Evolutionary conservation across 352 stramenopile genomes (phyloP), one percentile per base, ranked within the genome.

Genomic region (Thalassiosira exigua): DNA sequence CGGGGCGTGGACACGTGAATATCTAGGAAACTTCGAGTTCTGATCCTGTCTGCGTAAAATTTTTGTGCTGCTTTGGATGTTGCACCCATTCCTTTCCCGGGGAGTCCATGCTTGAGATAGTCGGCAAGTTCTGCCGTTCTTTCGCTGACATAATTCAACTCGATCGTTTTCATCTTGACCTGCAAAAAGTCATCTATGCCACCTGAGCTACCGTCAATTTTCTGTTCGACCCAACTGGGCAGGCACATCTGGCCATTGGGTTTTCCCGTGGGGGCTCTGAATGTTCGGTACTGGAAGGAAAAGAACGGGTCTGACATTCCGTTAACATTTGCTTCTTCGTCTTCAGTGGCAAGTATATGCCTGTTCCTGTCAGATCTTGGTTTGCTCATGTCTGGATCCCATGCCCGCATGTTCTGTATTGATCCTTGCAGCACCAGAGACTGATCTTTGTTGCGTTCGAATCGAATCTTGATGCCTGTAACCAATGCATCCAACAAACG

Each of bases 61-160:
- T 73, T 87, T 74, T 93, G 81, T n/a, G 88, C 82, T 21, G 82
- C 84, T 64, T 76, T 78, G 58, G 79, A 82, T 26, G 85, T 90
- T 36, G 65, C 74, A 7, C 82, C 86, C 85, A 92, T 92, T 48
- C 85, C 85, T 66, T 89, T 94, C 4, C 86, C 71, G 58, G 89
- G 89, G 1, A 94, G 70, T 3, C 86, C 86, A 77, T 94, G 87
- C 7, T 79, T 85, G 12, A 94, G 61, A 57, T 92, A 94, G 56
- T 92, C 86, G 44, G 84, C 27, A 4, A 94, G 46, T 56, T 94
- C 89, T 36, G 84, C 77, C 7, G 85, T 90, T 12, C 87, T 59
- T 44, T 90, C 81, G 1, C 75, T 57, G 19, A 94, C 52, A 42
- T 90, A 84, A 21, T 69, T 90, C 30, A 94, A 78, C 12, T 80